These are phyloP conservation scores for Apophysomyces trapeziformis DNA, from an alignment of 371 early-diverging fungal genomes.

Conservation along the genomic window DNA sequence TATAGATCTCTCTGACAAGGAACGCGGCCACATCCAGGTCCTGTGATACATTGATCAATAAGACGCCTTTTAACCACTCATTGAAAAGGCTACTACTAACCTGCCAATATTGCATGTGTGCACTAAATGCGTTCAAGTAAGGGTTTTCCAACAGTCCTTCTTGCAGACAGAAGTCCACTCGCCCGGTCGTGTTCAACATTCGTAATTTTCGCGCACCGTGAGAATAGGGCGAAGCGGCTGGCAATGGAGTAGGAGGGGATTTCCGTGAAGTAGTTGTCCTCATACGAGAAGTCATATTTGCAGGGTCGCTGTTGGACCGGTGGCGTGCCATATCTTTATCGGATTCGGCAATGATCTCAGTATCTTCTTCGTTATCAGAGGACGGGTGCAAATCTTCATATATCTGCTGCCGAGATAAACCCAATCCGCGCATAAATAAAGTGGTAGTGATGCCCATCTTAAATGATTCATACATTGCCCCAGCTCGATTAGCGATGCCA, in stretches of 20 bases:
- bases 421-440: slow-evolving; percentile 59
- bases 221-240: slow-evolving; percentile 28
- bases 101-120: slow-evolving; percentile 82
- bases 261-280: slow-evolving; percentile 18
- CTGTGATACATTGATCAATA: slow-evolving; percentile 1
- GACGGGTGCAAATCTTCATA: slow-evolving; percentile 41
- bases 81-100: slow-evolving; percentile 12
- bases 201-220: slow-evolving; percentile 51
- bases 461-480: slow-evolving; percentile 70
- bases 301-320: slow-evolving; percentile 42
- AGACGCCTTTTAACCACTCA: neutral
- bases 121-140: slow-evolving; percentile 75
- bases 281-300: slow-evolving; percentile 11
- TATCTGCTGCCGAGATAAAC: slow-evolving; percentile 48
- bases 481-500: slow-evolving; percentile 72
- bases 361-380: slow-evolving; percentile 24
- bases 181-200: slow-evolving; percentile 70
- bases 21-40: slow-evolving; percentile 73
- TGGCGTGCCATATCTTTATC: slow-evolving; percentile 24
- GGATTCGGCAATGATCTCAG: slow-evolving; percentile 21
- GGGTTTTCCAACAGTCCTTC: slow-evolving; percentile 81
- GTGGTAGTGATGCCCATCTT: slow-evolving; percentile 63
- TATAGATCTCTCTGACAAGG: slow-evolving; percentile 58
- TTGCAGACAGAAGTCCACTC: slow-evolving; percentile 81
- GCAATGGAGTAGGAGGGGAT: slow-evolving; percentile 30